Evolutionary conservation across 2,329 filamentous ascomycete species (phyloP).

Genomic region (Monilinia laxa): DNA sequence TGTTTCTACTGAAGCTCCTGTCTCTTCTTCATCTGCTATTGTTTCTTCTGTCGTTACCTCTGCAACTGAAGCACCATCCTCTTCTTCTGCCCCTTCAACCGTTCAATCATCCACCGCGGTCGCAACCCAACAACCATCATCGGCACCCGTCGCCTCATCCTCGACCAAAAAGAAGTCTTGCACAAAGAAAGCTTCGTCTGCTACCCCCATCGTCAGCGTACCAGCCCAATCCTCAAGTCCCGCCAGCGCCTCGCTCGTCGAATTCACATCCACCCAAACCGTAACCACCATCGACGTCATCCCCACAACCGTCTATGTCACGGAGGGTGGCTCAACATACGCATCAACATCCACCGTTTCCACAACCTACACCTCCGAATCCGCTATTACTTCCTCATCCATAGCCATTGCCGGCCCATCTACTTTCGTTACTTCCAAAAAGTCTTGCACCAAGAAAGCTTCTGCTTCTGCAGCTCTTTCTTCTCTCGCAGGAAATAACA

Average conservation of each 20-base stretch:
- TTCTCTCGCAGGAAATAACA: slow-evolving; percentile 9
- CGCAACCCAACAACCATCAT: background rate
- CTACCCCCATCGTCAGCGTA: too few species aligned
- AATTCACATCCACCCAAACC: slow-evolving; percentile 3
- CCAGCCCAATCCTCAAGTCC: background rate
- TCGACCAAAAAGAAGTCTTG: slow-evolving; percentile 7
- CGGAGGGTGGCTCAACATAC: background rate
- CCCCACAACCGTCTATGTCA: background rate
- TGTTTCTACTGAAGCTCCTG: slow-evolving; percentile 6
- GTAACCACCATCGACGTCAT: background rate
- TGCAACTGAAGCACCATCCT: background rate
- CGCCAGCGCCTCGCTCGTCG: background rate
- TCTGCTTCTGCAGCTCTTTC: background rate
- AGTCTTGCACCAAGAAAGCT: slow-evolving; percentile 12
- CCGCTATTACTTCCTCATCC: background rate
- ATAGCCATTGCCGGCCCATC: background rate
- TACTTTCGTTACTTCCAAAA: slow-evolving; percentile 13
- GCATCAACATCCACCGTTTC: background rate
- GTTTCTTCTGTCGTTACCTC: slow-evolving; percentile 7
- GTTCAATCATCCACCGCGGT: too few species aligned
- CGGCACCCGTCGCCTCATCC: background rate
- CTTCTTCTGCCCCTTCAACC: background rate
- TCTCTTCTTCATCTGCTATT: slow-evolving; percentile 3
- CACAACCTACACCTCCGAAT: background rate
- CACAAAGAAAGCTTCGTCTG: background rate